A percentile compares a stretch with the other conserved stretches of the same genome.
Evolutionary conservation across 2,329 filamentous ascomycete genomes (phyloP).

Genomic region (Ophiostoma angusticollis): DNA sequence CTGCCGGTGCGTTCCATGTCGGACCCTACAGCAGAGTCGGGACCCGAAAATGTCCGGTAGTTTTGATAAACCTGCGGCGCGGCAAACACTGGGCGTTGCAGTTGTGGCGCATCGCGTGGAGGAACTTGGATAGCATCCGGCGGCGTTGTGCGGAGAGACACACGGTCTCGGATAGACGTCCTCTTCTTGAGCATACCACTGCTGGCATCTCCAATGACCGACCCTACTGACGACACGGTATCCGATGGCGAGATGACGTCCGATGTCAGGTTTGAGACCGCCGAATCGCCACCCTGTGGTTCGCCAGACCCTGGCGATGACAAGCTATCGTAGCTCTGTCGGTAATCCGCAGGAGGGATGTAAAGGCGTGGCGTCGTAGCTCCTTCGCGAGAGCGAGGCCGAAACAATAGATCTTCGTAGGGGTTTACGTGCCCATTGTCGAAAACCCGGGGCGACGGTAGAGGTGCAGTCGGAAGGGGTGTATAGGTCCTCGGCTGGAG

Average conservation of each 20-base stretch:
- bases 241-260: constrained; percentile 2
- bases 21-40: constrained; percentile 36
- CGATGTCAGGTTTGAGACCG: neutral
- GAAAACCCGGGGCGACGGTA: constrained; percentile 33
- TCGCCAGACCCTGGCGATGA: neutral
- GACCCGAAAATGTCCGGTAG: constrained; percentile 18
- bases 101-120: constrained; percentile 24
- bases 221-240: constrained; percentile 3
- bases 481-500: constrained; percentile 47
- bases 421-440: constrained; percentile 10
- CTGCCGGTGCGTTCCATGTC: constrained; percentile 29
- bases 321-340: neutral
- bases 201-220: neutral
- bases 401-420: neutral
- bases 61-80: constrained; percentile 20
- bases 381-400: constrained; percentile 1
- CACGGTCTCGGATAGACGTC: constrained; percentile 38
- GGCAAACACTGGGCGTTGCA: constrained; percentile 21
- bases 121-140: constrained; percentile 44
- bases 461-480: constrained; percentile 34
- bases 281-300: neutral
- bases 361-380: constrained; percentile 1
- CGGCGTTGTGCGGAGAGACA: constrained; percentile 39
- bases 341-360: constrained; percentile 4
- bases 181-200: constrained; percentile 16